These are phyloP conservation scores for Sugiyamaella sp. DNA, from an alignment of 1,139 yeast genomes.

Conservation along the genomic window DNA sequence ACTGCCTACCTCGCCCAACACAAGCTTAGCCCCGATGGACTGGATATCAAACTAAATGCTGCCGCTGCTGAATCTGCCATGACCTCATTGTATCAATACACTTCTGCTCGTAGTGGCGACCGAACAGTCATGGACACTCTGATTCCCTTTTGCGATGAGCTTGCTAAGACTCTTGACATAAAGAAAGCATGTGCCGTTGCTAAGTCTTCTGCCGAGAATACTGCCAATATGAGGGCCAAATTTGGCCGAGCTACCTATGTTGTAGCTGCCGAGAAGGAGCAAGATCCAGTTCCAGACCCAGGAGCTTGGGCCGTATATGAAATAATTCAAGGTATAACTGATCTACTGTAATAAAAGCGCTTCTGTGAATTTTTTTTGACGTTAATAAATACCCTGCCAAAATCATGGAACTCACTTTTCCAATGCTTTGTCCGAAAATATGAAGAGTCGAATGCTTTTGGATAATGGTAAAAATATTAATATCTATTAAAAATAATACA, in stretches of 20 bases:
- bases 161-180: constrained; percentile 39
- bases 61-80: constrained; percentile 38
- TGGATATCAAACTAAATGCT: constrained; percentile 35
- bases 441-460: too few relatives aligned
- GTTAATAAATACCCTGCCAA: background rate
- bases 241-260: constrained; percentile 52
- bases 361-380: too few relatives aligned
- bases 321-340: constrained; percentile 16
- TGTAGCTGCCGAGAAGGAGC: constrained; percentile 31
- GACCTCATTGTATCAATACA: constrained; percentile 46
- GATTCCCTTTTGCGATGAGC: constrained; percentile 49
- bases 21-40: constrained; percentile 1
- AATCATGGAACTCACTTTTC: too few relatives aligned
- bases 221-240: constrained; percentile 46
- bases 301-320: constrained; percentile 43
- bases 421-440: too few relatives aligned
- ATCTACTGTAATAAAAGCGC: constrained; percentile 4
- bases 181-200: constrained; percentile 44
- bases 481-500: background rate
- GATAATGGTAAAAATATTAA: background rate
- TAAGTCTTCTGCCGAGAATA: constrained; percentile 46
- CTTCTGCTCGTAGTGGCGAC: constrained; percentile 53
- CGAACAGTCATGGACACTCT: constrained; percentile 55
- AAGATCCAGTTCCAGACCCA: constrained; percentile 44
- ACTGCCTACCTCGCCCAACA: constrained; percentile 32